phyloP scores from a whole-genome alignment of 768 basidiomycete genomes.

The Candolleomyces efflorescens region DNA sequence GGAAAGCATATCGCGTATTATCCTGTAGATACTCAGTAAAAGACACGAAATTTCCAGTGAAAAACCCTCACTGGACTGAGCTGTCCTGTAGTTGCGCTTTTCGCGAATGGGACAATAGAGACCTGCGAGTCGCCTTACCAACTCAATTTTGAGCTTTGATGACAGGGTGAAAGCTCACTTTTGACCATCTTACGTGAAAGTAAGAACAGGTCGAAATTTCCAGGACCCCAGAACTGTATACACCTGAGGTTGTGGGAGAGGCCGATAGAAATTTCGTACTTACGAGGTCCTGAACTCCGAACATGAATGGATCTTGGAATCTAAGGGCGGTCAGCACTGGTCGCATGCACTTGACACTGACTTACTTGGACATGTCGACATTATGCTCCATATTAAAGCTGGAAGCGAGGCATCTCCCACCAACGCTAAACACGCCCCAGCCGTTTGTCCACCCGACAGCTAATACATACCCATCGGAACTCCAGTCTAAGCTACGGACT shows the following conservation, averaged over 20 bases:
- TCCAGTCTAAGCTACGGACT: constrained; percentile 80
- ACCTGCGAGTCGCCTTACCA: constrained; percentile 61
- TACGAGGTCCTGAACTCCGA: constrained; percentile 72
- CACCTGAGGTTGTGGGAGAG: constrained; percentile 5
- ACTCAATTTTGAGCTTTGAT: not conserved
- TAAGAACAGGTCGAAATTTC: constrained; percentile 85
- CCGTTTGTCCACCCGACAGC: constrained; percentile 89
- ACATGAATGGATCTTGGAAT: constrained; percentile 85
- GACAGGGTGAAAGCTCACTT: constrained; percentile 29
- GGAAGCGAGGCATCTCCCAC: constrained; percentile 82
- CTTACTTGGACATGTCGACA: constrained; percentile 51
- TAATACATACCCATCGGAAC: constrained; percentile 91
- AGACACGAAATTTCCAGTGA: not conserved
- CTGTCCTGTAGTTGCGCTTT: constrained; percentile 89
- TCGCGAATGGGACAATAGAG: constrained; percentile 88
- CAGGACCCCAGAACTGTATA: constrained; percentile 86
- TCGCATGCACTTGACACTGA: not conserved
- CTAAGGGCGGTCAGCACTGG: constrained; percentile 17
- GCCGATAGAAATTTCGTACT: constrained; percentile 18
- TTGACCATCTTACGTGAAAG: constrained; percentile 53
- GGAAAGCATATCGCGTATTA: constrained; percentile 92
- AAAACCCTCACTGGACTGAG: constrained; percentile 77
- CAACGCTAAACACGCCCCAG: constrained; percentile 89
- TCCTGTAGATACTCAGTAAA: constrained; percentile 46
- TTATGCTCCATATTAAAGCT: constrained; percentile 65